Percentiles rank a stretch among this genome's conserved stretches.
phyloP scores from a whole-genome alignment of 148 eudicot species.

The Cornus florida region DNA sequence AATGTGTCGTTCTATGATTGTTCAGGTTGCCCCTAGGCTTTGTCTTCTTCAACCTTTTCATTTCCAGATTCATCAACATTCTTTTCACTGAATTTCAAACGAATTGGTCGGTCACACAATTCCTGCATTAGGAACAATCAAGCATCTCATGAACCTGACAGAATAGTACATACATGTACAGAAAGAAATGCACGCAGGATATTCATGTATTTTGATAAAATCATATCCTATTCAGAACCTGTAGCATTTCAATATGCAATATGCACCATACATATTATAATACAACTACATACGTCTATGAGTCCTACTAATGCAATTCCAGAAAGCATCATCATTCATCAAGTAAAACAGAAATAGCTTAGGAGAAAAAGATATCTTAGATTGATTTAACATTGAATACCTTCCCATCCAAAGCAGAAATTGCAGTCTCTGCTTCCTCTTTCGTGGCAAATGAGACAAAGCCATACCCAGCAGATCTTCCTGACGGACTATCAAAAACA shows the following conservation, averaged over 20 bases:
- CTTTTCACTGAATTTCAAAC: slow-evolving; percentile 59
- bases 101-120: slow-evolving; percentile 66
- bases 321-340: not conserved
- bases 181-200: not conserved
- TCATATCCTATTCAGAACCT: not conserved
- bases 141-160: not conserved
- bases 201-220: slow-evolving; percentile 2
- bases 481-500: slow-evolving; percentile 63
- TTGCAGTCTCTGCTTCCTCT: slow-evolving; percentile 85
- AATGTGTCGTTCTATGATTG: slow-evolving; percentile 28
- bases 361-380: too few species aligned
- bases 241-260: not conserved
- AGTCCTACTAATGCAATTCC: not conserved
- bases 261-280: not conserved
- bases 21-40: slow-evolving; percentile 36
- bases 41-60: slow-evolving; percentile 27
- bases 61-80: slow-evolving; percentile 39
- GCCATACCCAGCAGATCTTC: slow-evolving; percentile 89
- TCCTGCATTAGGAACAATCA: slow-evolving; percentile 44
- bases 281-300: not conserved
- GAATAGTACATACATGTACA: not conserved
- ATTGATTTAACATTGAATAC: slow-evolving; percentile 26
- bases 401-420: slow-evolving; percentile 72
- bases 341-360: not conserved
- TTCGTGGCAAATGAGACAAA: slow-evolving; percentile 79